Evolutionary conservation across 495 filamentous ascomycete species (phyloP), one percentile per base, ranked within the genome.

Genomic region (Talaromyces nanjingensis): DNA sequence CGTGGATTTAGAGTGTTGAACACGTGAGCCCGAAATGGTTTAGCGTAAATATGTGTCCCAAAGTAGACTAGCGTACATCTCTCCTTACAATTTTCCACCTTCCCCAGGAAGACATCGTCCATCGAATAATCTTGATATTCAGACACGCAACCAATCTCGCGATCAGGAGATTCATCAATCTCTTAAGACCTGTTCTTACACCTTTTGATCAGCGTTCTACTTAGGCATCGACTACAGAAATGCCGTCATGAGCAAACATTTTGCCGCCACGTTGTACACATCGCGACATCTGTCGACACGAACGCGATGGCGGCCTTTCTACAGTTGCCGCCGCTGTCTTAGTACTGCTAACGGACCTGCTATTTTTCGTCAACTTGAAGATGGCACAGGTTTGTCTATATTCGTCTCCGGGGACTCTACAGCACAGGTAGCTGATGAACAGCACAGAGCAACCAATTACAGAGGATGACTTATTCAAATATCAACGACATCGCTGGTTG

Each of bases 401-500:
- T 16, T 2, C 31, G 1, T 33, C 29, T n/a, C 16, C 1, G 0
- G 0, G 18, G 18, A 9, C 2, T 20, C 6, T 18, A 45, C 1
- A 55, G 52, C 4, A 29, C 20, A 0, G 4, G 3, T 24, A 11
- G 29, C 57, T 60, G 29, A 60, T 60, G 9, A 25, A 6, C 7
- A 22, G 22, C 20, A 16, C 14, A 60, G 57, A 60, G 31, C 31
- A 37, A 47, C 59, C 59, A 47, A 62, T 60, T 12, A 62, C 37
- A 22, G 59, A 62, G 22, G 37, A 27, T 18, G 59, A 62, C 22
- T 33, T 62, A 5, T 62, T 47, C 6, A 62, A n/a, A 22, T 62
- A 62, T 53, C 59, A 62, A 53, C 37, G 59, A 16, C 29, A 62
- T 52, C 33, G 59, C 16, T 47, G 59, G 59, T 29, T 62, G 59